A percentile compares a stretch with the other conserved stretches of the same genome.
Conservation (phyloP, 306 rosid species). For the Sechiopsis laciniata region DNA sequence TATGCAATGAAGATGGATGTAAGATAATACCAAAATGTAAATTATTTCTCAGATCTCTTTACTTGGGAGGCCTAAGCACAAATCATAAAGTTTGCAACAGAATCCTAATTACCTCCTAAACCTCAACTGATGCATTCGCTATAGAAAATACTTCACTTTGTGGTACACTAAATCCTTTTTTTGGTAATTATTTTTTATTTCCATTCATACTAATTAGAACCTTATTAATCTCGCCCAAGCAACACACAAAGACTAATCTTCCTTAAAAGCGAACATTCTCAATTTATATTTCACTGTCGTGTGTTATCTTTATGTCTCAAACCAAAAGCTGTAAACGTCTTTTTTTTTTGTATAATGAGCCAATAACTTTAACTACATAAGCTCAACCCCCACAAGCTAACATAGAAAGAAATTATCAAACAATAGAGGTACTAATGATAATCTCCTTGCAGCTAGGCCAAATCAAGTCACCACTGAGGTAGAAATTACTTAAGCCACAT, state of each 20-base stretch:
- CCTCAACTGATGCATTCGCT: not conserved
- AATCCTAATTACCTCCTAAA: not conserved
- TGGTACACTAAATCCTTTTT: not conserved
- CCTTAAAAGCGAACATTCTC: not conserved
- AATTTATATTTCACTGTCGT: not conserved
- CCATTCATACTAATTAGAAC: not conserved
- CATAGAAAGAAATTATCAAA: not conserved
- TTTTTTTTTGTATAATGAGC: not conserved
- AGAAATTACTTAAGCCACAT: not conserved
- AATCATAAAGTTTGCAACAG: not conserved
- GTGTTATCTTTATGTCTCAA: not conserved
- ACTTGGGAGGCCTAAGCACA: not conserved
- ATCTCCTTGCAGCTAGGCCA: not conserved
- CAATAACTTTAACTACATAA: slow-evolving; percentile 1
- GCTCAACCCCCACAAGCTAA: not conserved
- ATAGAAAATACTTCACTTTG: not conserved
- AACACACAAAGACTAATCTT: not conserved
- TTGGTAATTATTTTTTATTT: not conserved
- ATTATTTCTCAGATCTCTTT: not conserved
- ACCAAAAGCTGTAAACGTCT: not conserved
- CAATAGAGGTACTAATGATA: not conserved
- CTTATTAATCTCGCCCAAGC: not conserved
- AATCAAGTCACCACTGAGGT: slow-evolving; percentile 10
- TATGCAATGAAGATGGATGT: not conserved
- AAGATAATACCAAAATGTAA: slow-evolving; percentile 11